These are phyloP conservation scores for Ganoderma multipileum DNA, from an alignment of 1,284 basidiomycete genomes.

Conservation along the genomic window DNA sequence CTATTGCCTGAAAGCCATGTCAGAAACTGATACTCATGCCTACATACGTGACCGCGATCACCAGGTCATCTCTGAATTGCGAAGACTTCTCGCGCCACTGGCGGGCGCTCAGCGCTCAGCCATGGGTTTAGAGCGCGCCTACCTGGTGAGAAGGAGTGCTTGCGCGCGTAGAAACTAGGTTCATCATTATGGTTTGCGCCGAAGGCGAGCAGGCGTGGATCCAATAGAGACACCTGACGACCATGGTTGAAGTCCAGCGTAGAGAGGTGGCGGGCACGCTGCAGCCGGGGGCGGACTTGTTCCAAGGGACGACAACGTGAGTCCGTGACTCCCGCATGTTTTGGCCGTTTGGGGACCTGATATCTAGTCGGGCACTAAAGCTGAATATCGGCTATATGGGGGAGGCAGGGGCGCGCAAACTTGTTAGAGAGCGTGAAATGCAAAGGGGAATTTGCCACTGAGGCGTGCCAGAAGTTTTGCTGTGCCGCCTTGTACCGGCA, in stretches of 20 bases:
- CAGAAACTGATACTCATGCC: neutral
- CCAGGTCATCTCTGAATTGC: neutral
- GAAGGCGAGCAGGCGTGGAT: neutral
- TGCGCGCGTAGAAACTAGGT: neutral
- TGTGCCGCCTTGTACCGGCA: neutral
- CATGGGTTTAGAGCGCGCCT: neutral
- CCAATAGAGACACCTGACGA: neutral
- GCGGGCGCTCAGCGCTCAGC: neutral
- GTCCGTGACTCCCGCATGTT: no score
- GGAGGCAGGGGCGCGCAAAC: neutral
- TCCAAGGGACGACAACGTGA: no score
- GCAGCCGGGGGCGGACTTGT: no score
- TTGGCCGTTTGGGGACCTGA: neutral
- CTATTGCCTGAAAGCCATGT: neutral
- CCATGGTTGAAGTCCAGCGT: neutral
- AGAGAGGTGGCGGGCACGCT: no score
- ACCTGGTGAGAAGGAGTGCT: neutral
- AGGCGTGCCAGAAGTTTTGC: neutral
- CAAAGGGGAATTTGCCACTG: no score
- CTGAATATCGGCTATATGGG: neutral
- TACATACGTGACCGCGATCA: neutral
- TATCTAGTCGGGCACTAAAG: neutral
- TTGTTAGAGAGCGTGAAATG: neutral
- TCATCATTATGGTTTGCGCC: neutral
- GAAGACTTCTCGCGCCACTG: neutral